These are phyloP conservation scores for Pseudotsuga menziesii DNA, from an alignment of 75 land plant species.

Conservation along the genomic window DNA sequence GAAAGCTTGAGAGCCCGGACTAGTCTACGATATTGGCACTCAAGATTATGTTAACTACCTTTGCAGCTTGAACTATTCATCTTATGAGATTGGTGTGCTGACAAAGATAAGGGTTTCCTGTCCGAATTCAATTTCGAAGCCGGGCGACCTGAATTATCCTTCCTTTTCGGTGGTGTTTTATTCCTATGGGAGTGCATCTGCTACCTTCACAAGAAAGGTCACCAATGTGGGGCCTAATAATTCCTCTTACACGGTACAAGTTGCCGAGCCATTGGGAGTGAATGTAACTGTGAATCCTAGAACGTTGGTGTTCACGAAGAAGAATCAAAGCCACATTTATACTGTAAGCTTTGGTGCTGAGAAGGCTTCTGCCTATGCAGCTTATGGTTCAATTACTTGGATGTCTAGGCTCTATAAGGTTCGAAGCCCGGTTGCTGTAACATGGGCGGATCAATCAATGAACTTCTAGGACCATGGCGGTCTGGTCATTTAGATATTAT, in stretches of 20 bases:
- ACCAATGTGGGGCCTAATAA: constrained; percentile 31
- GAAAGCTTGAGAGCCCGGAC: constrained; percentile 14
- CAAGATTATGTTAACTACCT: constrained; percentile 17
- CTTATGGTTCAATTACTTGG: constrained; percentile 47
- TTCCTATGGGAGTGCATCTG: background rate
- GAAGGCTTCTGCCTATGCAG: too few relatives aligned
- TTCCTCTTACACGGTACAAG: constrained; percentile 14
- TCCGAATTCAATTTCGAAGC: background rate
- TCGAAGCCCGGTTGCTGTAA: constrained; percentile 36
- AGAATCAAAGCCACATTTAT: constrained; percentile 15
- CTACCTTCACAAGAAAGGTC: constrained; percentile 21
- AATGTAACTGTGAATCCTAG: constrained; percentile 19
- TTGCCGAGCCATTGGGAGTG: constrained; percentile 21
- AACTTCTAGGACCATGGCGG: background rate
- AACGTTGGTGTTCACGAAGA: constrained; percentile 10
- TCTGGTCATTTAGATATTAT: too few relatives aligned
- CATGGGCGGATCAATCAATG: too few relatives aligned
- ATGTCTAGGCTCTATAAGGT: constrained; percentile 60
- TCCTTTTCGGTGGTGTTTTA: constrained; percentile 14
- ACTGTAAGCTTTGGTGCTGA: constrained; percentile 9
- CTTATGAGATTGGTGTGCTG: constrained; percentile 1
- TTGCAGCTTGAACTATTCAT: constrained; percentile 22
- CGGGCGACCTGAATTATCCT: constrained; percentile 31
- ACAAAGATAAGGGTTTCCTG: background rate
- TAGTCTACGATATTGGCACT: constrained; percentile 13